Base-by-base conservation (phyloP, 768 basidiomycete genomes). In the Trametes cinnabarina region DNA sequence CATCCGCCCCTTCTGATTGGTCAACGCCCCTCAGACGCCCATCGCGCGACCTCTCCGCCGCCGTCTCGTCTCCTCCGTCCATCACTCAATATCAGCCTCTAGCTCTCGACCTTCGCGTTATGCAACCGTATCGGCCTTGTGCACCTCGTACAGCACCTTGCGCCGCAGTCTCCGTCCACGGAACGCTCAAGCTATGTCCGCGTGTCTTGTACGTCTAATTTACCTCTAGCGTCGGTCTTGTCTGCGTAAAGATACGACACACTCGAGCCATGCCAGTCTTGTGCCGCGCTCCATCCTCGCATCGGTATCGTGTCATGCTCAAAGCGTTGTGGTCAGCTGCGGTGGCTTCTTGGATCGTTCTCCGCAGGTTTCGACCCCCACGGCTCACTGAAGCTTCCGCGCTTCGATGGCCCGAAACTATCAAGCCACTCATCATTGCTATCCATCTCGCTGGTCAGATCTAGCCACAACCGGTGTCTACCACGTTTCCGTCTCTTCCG, bases 121-220 rank as follows among this genome's bases (percentile, higher is more conserved):
- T 14, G 22, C 15, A 34, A 35, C 37, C 43, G 44, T 47, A 23
- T 5, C 8, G 6, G 30, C 30, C 6, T 32, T 32, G 30, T 32
- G 2, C 30, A 32, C 12, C 30, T 32, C 30, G 30, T 32, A 32
- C 22, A 26, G 23, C 44, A 25, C 44, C 14, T n/a, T 17, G 37
- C 51, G 40, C 40, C 37, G 7, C 32, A 23, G 30, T 28, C 51
- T 23, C 23, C 9, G 7, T 15, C n/a, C 10, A 11, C 39, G 22
- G 10, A 40, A 32, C 39, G 42, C 48, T 12, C 48, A 15, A 8
- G 22, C 34, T 30, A 22, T 40, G 26, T 52, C 34, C 32, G 4
- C 28, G n/a, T 25, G 51, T 59, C 57, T 59, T 59, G 57, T 59
- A 59, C 57, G 57, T 59, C 57, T 44, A 42, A 26, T 17, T 53